These are phyloP conservation scores for Nicotiana noctiflora DNA, from an alignment of 257 asterid species.

Conservation along the genomic window DNA sequence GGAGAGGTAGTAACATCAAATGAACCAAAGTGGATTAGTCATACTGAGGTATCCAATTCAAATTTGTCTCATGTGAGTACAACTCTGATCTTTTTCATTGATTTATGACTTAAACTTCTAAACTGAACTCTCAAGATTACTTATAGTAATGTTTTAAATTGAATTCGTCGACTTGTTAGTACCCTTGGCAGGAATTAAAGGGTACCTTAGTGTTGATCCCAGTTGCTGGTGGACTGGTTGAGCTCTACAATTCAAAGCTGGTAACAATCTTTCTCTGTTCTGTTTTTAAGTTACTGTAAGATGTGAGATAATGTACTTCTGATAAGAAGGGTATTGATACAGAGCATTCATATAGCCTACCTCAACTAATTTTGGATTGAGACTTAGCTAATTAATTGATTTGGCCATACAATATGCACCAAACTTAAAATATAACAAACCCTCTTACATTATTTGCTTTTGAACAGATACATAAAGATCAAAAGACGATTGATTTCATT, in stretches of 20 bases:
- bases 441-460: constrained; percentile 2
- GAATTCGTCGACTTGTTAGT: not conserved
- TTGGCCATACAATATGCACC: not conserved
- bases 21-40: constrained; percentile 51
- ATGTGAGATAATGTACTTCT: not conserved
- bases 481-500: constrained; percentile 41
- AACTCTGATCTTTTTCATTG: not conserved
- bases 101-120: not conserved
- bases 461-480: constrained; percentile 50
- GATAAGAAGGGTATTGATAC: not conserved
- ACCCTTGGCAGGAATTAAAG: constrained; percentile 35
- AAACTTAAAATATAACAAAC: not conserved
- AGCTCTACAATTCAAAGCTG: constrained; percentile 44
- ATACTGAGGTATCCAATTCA: constrained; percentile 27
- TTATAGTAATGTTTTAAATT: not conserved
- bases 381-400: not conserved
- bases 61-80: constrained; percentile 24
- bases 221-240: constrained; percentile 55
- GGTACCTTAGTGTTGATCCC: constrained; percentile 81
- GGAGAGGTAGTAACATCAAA: constrained; percentile 76
- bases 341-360: too few species aligned
- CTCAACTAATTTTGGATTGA: too few species aligned
- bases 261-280: constrained; percentile 26
- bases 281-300: not conserved
- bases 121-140: not conserved